Conservation (phyloP, 2,329 filamentous ascomycete genomes). For the Parasarocladium wereldwijsianum region DNA sequence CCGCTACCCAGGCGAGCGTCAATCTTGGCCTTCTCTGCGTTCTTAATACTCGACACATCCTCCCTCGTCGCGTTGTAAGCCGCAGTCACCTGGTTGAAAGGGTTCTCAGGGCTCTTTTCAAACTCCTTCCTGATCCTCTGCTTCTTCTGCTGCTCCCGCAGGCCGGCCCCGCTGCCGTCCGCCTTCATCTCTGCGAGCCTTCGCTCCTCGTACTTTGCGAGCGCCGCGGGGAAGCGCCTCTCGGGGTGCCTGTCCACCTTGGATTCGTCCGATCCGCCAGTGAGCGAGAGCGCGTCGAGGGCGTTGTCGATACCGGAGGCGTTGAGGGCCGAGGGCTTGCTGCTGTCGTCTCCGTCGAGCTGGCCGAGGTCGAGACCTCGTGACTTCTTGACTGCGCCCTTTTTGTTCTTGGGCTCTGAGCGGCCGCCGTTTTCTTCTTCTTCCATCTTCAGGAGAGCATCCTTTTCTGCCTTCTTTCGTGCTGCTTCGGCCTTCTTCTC, state of each 20-base stretch:
- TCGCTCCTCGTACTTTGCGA: constrained; percentile 66
- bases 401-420: constrained; percentile 50
- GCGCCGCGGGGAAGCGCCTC: constrained; percentile 74
- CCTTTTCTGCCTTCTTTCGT: constrained; percentile 89
- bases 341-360: constrained; percentile 40
- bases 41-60: constrained; percentile 53
- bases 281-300: constrained; percentile 67
- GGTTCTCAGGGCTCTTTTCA: constrained; percentile 86
- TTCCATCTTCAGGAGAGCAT: constrained; percentile 70
- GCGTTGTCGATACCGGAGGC: constrained; percentile 88
- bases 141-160: constrained; percentile 73
- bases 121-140: constrained; percentile 84
- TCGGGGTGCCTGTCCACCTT: constrained; percentile 86
- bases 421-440: constrained; percentile 50
- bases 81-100: constrained; percentile 74
- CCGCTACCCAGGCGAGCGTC: constrained; percentile 54
- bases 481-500: constrained; percentile 68
- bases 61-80: constrained; percentile 66
- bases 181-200: constrained; percentile 72
- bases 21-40: constrained; percentile 56
- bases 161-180: constrained; percentile 56
- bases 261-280: constrained; percentile 34
- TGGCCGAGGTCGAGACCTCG: constrained; percentile 61
- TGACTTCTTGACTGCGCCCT: constrained; percentile 53
- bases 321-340: constrained; percentile 45